These are phyloP conservation scores for Miamiensis avidus DNA, from an alignment of 169 alveolate genomes.

Conservation along the genomic window DNA sequence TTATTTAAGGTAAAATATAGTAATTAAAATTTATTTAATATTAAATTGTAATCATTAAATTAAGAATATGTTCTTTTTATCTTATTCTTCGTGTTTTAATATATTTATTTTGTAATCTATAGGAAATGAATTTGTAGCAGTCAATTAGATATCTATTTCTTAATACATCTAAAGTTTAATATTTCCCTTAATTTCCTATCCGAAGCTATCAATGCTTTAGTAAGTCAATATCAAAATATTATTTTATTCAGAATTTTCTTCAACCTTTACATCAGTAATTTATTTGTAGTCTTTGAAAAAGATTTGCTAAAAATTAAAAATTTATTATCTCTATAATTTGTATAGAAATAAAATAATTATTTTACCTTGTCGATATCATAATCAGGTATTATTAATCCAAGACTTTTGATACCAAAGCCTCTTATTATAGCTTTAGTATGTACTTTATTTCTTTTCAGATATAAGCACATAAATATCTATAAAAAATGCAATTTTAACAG, in stretches of 20 bases:
- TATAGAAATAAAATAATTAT: background rate
- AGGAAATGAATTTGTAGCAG: constrained; percentile 27
- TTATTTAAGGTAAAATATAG: no score
- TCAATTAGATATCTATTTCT: background rate
- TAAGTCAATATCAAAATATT: no score
- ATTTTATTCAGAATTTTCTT: no score
- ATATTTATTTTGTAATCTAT: background rate
- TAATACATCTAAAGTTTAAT: background rate
- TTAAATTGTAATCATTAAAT: background rate
- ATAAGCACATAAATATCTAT: constrained; percentile 41
- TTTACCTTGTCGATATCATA: constrained; percentile 29
- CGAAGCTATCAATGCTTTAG: background rate
- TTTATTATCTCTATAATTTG: constrained; percentile 6
- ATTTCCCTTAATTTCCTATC: background rate
- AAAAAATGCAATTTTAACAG: no score
- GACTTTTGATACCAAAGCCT: background rate
- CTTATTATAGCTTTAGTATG: constrained; percentile 19
- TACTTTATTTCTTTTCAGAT: constrained; percentile 14
- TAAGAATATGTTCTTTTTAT: background rate
- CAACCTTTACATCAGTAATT: background rate
- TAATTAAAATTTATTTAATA: no score
- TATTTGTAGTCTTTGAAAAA: background rate
- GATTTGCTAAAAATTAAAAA: no score
- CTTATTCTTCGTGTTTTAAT: background rate
- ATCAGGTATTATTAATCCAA: constrained; percentile 28